Base-by-base conservation (phyloP, 1,284 basidiomycete species). In the Xerocomus amazonicus region DNA sequence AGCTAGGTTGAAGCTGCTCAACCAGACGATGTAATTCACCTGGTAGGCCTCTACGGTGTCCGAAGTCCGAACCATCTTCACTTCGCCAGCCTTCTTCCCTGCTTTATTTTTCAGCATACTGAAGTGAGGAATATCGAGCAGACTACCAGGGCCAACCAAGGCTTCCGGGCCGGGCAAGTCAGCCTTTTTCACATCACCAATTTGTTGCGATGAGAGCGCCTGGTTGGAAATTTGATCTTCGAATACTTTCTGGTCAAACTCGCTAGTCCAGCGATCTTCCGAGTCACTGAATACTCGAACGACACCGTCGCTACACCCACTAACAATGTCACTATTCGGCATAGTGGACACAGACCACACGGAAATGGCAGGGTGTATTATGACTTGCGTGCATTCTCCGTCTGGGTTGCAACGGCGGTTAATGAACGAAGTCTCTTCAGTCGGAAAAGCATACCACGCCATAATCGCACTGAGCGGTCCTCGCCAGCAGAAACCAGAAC, bases 71-170 rank as follows among this genome's bases (percentile, higher is more conserved):
- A 97, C 75, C 90, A 98, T 94, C 67, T 90, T 88, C 14, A 92
- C 88, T 66, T 98, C 89, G 1, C 96, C 96, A 12, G 92, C 81
- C 65, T 92, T 96, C 63, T 83, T 90, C 14, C 96, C 95, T 86
- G 61, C 26, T 52, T 46, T 48, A 32, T 27, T 47, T 47, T 55
- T 59, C 47, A 58, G 38, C 19, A 40, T 32, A 14, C 34, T 42
- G 26, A 31, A 50, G 23, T 35, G 6, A 23, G 13, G 39, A 50
- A 36, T 9, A 33, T 45, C 27, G 26, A 14, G 28, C 31, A 48
- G 38, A 47, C 43, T 48, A 90, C 90, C 92, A 63, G 87, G 84
- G 33, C 74, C 62, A 40, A 70, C 71, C 46, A 98, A 74, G 3
- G 85, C 92, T 62, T 97, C 93, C n/a, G 75, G 70, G 0, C 92